A percentile compares a stretch with the other conserved stretches of the same genome.
Conservation (phyloP, 768 basidiomycete species). For the Suillus paluster region DNA sequence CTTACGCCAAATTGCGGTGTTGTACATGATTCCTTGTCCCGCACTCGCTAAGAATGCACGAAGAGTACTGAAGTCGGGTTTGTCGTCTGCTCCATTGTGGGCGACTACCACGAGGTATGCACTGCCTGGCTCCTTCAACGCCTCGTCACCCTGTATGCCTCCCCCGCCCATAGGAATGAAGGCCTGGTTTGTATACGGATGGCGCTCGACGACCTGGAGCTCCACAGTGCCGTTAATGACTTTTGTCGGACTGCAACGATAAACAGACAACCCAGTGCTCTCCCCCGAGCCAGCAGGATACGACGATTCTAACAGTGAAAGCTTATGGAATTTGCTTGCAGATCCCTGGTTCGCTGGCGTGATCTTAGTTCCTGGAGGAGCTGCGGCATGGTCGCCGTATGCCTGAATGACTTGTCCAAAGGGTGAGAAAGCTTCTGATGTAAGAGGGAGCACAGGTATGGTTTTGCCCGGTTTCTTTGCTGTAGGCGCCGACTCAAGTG, state of each 20-base stretch:
- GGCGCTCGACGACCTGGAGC: constrained; percentile 83
- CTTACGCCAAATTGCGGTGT: constrained; percentile 90
- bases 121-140: constrained; percentile 50
- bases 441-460: constrained; percentile 71
- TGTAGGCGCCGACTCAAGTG: constrained; percentile 4
- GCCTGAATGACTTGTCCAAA: constrained; percentile 94
- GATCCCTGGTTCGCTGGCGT: constrained; percentile 89
- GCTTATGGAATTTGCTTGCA: constrained; percentile 91
- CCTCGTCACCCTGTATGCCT: constrained; percentile 43
- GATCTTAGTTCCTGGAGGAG: constrained; percentile 69
- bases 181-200: constrained; percentile 87
- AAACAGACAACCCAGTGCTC: constrained; percentile 78
- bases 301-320: constrained; percentile 68
- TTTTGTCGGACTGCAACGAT: constrained; percentile 67
- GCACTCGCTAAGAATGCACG: constrained; percentile 83
- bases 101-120: constrained; percentile 88
- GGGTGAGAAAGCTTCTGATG: constrained; percentile 82
- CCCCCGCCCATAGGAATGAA: constrained; percentile 92
- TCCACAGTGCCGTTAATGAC: constrained; percentile 53
- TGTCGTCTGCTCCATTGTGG: constrained; percentile 72
- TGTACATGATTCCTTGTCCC: constrained; percentile 87
- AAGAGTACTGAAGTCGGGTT: constrained; percentile 74
- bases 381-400: constrained; percentile 67
- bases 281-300: constrained; percentile 66
- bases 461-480: constrained; percentile 14